Evolutionary conservation across 345 rosid genomes (phyloP).

Genomic region (Bruguiera sexangula): DNA sequence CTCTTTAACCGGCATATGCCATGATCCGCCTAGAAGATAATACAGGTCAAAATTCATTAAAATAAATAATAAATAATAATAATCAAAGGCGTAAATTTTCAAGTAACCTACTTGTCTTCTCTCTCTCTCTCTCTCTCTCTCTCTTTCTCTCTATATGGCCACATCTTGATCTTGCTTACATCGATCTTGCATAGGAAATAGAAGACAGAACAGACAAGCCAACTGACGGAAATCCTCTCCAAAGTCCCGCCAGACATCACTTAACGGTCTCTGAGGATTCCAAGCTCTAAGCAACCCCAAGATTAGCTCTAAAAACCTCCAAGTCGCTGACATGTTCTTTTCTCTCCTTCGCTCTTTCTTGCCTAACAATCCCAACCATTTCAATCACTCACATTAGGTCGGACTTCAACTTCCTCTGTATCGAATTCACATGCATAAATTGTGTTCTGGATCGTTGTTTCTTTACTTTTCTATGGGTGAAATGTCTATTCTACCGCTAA

Average conservation of each 20-base stretch:
- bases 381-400: constrained; percentile 47
- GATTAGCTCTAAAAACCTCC: constrained; percentile 29
- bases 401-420: constrained; percentile 43
- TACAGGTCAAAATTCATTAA: too few species aligned
- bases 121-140: not conserved
- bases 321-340: constrained; percentile 64
- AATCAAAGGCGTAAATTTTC: constrained; percentile 23
- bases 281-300: constrained; percentile 55
- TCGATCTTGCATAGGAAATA: not conserved
- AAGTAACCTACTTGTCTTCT: constrained; percentile 10
- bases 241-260: not conserved
- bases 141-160: not conserved
- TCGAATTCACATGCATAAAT: constrained; percentile 20
- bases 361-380: constrained; percentile 15
- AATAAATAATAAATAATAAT: too few species aligned
- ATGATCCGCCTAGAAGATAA: too few species aligned
- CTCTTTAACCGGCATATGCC: too few species aligned
- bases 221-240: constrained; percentile 28
- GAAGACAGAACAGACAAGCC: constrained; percentile 29
- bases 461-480: constrained; percentile 40
- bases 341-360: constrained; percentile 29
- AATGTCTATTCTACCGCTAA: constrained; percentile 46
- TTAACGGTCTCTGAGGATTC: constrained; percentile 53
- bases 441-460: constrained; percentile 25
- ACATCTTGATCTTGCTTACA: not conserved